Conservation (phyloP, 2,329 filamentous ascomycete species). For the Torrubiella hemipterigena region DNA sequence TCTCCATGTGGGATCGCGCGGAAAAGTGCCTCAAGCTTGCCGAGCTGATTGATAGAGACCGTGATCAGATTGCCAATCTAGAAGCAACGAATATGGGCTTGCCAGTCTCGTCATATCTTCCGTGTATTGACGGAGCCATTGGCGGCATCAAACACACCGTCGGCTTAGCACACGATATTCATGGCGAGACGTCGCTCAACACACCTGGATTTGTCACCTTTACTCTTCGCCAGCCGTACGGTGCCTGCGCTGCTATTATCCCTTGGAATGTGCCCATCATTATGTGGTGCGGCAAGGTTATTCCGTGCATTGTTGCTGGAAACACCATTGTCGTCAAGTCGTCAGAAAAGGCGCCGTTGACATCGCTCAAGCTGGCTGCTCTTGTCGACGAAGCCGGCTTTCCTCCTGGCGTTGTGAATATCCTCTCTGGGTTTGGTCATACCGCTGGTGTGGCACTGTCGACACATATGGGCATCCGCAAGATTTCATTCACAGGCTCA, state of each 20-base stretch:
- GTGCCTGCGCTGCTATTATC: constrained; percentile 58
- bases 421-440: constrained; percentile 55
- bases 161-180: constrained; percentile 59
- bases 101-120: constrained; percentile 4
- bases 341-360: constrained; percentile 50
- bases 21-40: constrained; percentile 7
- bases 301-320: constrained; percentile 49
- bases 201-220: constrained; percentile 52
- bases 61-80: constrained; percentile 6
- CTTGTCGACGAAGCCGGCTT: constrained; percentile 61
- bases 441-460: constrained; percentile 56
- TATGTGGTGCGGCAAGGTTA: constrained; percentile 63
- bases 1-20: constrained; percentile 3
- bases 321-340: constrained; percentile 51
- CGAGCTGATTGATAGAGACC: constrained; percentile 7
- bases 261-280: constrained; percentile 64
- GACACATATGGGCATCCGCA: constrained; percentile 52
- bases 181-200: constrained; percentile 56
- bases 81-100: constrained; percentile 9
- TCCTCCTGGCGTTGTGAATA: constrained; percentile 61
- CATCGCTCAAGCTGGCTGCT: constrained; percentile 47
- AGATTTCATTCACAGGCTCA: constrained; percentile 64
- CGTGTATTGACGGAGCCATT: constrained; percentile 2
- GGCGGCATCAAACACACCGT: constrained; percentile 50
- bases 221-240: constrained; percentile 55